Base-by-base conservation (phyloP, 106 monocot species). In the Allium sativum region DNA sequence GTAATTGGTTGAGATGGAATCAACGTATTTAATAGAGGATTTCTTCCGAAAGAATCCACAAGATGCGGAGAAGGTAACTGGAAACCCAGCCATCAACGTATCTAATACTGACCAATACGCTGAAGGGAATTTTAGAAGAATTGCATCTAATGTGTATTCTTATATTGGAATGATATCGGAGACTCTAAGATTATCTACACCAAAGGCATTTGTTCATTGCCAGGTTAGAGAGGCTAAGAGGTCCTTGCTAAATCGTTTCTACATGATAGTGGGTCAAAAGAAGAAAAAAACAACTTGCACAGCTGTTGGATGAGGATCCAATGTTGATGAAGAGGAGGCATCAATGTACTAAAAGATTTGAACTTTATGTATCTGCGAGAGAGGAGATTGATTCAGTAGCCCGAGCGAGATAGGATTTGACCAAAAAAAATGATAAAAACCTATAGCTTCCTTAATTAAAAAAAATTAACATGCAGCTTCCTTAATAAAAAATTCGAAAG, bases 311-410 rank as follows among this genome's bases (percentile, higher is more conserved):
- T 46, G 92, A 93, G 79, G 92, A 93, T 77, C 87, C 92, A 1
- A 76, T 78, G 14, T 59, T 88, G 53, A 88, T 88, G 87, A 84
- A 88, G 53, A 64, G 84, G 9, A 82, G 92, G 56, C 58, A 59
- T 44, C 87, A 93, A 53, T 81, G 76, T 55, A 73, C 81, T 10
- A 93, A 84, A 68, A 93, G 88, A 59, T 81, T 92, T 61, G 87
- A 92, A 51, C 59, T 92, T 53, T 92, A 92, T 69, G 87, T 87
- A 58, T 87, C 87, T 64, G 92, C 92, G 0, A 79, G 88, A 70
- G 82, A 84, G 65, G 92, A 93, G 60, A 82, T 93, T 31, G 92
- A 93, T 11, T 65, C 92, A 9, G 87, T 88, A 8, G 76, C 88
- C 7, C 84, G 87, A 87, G 66, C 79, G 42, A 71, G 79, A 56